A percentile compares a stretch with the other conserved stretches of the same genome.
Evolutionary conservation across 2,329 filamentous ascomycete genomes (phyloP).

Genomic region (Aschersonia sp.): DNA sequence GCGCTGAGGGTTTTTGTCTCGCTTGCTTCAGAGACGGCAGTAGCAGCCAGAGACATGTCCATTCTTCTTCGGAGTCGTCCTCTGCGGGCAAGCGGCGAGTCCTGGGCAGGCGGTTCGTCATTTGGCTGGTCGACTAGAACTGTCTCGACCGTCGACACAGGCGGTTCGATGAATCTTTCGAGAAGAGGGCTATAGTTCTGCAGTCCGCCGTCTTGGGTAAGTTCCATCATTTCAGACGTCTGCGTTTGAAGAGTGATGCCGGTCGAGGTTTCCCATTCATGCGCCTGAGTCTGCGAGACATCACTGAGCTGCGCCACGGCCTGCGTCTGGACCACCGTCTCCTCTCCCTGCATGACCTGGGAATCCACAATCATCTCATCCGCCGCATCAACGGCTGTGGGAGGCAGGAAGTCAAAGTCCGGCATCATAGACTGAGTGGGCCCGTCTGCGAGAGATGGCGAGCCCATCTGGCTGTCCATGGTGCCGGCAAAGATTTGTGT

Average conservation of each 20-base stretch:
- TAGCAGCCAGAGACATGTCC: conserved; percentile 10
- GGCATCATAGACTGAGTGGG: conserved; percentile 37
- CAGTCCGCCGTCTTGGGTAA: conserved; percentile 71
- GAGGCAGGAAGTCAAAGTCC: conserved; percentile 43
- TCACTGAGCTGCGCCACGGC: conserved; percentile 29
- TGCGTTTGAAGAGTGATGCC: conserved; percentile 38
- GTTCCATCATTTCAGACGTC: conserved; percentile 53
- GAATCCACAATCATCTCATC: conserved; percentile 36
- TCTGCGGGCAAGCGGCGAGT: conserved; percentile 52
- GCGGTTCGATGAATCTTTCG: conserved; percentile 47
- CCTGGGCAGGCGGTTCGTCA: conserved; percentile 27
- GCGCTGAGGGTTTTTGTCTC: conserved; percentile 1
- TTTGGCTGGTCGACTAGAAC: conserved; percentile 29
- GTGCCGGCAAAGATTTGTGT: conserved; percentile 88
- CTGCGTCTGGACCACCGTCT: conserved; percentile 10
- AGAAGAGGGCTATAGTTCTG: conserved; percentile 57
- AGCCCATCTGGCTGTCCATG: conserved; percentile 45
- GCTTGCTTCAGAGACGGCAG: background rate
- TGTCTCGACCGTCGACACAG: conserved; percentile 58
- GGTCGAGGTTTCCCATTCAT: conserved; percentile 41
- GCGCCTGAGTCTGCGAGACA: conserved; percentile 45
- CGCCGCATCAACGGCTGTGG: conserved; percentile 34
- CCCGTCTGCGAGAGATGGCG: conserved; percentile 8
- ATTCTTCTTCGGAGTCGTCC: conserved; percentile 35
- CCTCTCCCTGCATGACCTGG: conserved; percentile 15